phyloP scores from a whole-genome alignment of 345 rosid species.

The Gossypium thurberi region DNA sequence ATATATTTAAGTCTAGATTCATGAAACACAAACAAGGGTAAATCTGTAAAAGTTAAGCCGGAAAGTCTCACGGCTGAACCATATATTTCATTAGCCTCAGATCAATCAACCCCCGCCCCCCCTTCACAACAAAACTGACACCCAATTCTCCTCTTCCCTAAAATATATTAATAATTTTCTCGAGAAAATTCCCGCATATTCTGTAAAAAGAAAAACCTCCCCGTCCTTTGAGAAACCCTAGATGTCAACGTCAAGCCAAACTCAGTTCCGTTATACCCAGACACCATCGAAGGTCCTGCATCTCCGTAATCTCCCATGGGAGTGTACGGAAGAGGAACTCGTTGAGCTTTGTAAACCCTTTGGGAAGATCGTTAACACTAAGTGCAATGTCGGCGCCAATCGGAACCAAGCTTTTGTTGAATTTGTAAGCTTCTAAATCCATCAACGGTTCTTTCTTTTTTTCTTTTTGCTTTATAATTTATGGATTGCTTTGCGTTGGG shows the following conservation, averaged over 20 bases:
- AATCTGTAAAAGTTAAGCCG: not conserved
- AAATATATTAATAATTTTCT: not conserved
- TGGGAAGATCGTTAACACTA: conserved; percentile 90
- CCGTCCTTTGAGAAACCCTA: conserved; percentile 8
- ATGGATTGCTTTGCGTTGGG: not conserved
- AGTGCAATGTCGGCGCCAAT: conserved; percentile 93
- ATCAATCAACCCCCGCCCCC: not conserved
- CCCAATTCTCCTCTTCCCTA: not conserved
- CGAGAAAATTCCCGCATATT: conserved; percentile 20
- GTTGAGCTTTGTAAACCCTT: conserved; percentile 87
- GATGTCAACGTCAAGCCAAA: conserved; percentile 76
- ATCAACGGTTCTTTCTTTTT: not conserved
- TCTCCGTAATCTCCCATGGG: conserved; percentile 93
- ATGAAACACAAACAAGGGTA: too few relatives aligned
- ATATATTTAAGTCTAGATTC: too few relatives aligned
- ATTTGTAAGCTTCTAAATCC: conserved; percentile 42
- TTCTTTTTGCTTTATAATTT: not conserved
- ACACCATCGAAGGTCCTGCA: conserved; percentile 96
- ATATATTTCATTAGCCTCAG: not conserved
- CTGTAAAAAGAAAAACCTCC: conserved; percentile 17
- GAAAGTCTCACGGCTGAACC: too few relatives aligned
- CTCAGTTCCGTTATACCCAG: conserved; percentile 93
- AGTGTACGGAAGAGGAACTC: conserved; percentile 88
- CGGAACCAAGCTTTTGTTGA: conserved; percentile 96
- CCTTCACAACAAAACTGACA: not conserved